A percentile compares a stretch with the other conserved stretches of the same genome.
Conservation (phyloP, 1,284 basidiomycete genomes). For the Chalciporus sp. region DNA sequence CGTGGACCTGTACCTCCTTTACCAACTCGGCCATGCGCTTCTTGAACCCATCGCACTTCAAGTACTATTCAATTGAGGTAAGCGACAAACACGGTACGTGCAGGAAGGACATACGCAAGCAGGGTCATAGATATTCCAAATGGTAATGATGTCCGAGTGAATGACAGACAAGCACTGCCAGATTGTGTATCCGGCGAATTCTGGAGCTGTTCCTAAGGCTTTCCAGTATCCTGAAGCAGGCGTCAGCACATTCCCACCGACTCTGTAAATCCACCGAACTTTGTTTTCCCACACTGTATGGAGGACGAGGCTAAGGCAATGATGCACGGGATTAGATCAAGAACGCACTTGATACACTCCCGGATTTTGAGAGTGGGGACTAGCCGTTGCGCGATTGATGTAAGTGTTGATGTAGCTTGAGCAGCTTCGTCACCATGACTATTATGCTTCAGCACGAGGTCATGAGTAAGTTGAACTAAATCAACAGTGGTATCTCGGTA, state of each 20-base stretch:
- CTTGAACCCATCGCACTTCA: conserved; percentile 1
- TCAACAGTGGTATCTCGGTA: not conserved
- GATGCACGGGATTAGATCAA: not conserved
- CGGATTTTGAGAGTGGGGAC: not conserved
- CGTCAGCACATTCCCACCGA: not conserved
- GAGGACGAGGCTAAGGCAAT: not conserved
- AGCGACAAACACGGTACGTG: not conserved
- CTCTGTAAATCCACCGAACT: not conserved
- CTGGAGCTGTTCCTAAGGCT: not conserved
- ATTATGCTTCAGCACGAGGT: not conserved
- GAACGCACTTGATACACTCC: not conserved
- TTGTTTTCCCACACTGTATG: not conserved
- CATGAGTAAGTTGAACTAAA: not conserved
- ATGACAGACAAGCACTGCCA: conserved; percentile 6
- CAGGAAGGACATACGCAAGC: not conserved
- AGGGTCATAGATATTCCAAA: conserved; percentile 12
- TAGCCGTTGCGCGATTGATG: not conserved
- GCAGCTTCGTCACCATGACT: not conserved
- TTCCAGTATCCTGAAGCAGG: conserved; percentile 15
- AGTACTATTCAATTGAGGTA: not conserved
- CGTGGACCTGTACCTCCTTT: not conserved
- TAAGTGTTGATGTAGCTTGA: not conserved
- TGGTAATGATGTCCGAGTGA: conserved; percentile 7
- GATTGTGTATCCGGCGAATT: conserved; percentile 1
- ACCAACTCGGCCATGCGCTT: not conserved